Conservation (phyloP, 306 rosid genomes). For the Sechiopsis laciniata region DNA sequence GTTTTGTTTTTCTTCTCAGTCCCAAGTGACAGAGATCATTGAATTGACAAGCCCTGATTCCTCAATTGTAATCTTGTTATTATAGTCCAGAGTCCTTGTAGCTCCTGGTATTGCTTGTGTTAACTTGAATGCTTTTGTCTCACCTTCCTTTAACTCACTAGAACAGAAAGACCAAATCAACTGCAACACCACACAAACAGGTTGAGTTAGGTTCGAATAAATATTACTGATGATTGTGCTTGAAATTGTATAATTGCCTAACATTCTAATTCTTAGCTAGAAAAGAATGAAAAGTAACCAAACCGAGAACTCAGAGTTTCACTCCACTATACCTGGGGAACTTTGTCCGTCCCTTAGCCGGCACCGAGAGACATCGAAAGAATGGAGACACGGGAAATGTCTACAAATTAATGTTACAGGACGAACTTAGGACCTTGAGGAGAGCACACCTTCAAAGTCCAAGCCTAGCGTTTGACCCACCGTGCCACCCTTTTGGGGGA, state of each 20-base stretch:
- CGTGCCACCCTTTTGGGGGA: too few species aligned
- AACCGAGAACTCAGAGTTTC: too few species aligned
- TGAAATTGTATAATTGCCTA: not conserved
- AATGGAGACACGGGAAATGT: too few species aligned
- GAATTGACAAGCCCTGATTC: constrained; percentile 90
- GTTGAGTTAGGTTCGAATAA: not conserved
- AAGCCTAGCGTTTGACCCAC: too few species aligned
- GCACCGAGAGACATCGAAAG: too few species aligned
- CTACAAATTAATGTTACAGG: too few species aligned
- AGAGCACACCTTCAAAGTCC: too few species aligned
- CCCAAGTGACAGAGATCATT: constrained; percentile 94
- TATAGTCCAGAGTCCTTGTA: constrained; percentile 53
- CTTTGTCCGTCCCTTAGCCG: too few species aligned
- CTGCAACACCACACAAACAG: constrained; percentile 40
- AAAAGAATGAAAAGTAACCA: not conserved
- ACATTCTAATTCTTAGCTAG: not conserved
- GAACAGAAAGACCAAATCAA: constrained; percentile 87
- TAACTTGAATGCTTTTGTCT: constrained; percentile 52
- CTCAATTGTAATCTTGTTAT: constrained; percentile 47
- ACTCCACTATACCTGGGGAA: too few species aligned
- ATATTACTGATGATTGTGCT: not conserved
- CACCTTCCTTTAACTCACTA: constrained; percentile 56
- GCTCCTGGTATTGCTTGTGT: constrained; percentile 91
- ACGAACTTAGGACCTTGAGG: too few species aligned
- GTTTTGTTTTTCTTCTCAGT: constrained; percentile 30